These are phyloP conservation scores for Pseudogymnoascus sp. DNA, from an alignment of 2,329 filamentous ascomycete species.

Conservation along the genomic window DNA sequence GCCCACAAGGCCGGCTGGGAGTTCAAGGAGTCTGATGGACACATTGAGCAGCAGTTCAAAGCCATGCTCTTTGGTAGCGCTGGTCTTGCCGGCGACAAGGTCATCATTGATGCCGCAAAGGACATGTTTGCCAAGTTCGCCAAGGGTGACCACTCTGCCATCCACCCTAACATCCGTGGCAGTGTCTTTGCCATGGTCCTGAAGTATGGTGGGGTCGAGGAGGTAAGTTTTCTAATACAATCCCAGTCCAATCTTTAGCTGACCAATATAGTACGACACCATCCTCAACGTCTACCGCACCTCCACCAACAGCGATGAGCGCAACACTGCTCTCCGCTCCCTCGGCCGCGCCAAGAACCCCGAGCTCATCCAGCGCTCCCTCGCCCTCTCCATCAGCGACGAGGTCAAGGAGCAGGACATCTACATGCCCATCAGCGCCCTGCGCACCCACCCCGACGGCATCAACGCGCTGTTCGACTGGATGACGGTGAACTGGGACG, in stretches of 20 bases:
- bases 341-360: slow-evolving; percentile 73
- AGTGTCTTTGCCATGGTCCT: slow-evolving; percentile 81
- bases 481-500: slow-evolving; percentile 85
- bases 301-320: slow-evolving; percentile 75
- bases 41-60: slow-evolving; percentile 93
- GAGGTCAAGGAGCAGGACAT: slow-evolving; percentile 93
- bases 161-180: slow-evolving; percentile 85
- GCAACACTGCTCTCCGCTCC: slow-evolving; percentile 80
- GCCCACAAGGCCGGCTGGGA: slow-evolving; percentile 84
- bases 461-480: slow-evolving; percentile 75
- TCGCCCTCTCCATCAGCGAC: slow-evolving; percentile 65
- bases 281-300: slow-evolving; percentile 68
- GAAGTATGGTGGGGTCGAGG: slow-evolving; percentile 75
- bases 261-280: slow-evolving; percentile 55
- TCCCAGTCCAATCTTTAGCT: not conserved
- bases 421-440: slow-evolving; percentile 75
- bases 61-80: slow-evolving; percentile 79
- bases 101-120: slow-evolving; percentile 70
- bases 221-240: slow-evolving; percentile 42
- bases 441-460: slow-evolving; percentile 70
- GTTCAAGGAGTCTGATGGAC: slow-evolving; percentile 76
- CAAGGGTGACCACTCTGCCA: slow-evolving; percentile 67
- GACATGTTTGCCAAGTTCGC: slow-evolving; percentile 87
- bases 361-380: slow-evolving; percentile 72
- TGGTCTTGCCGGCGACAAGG: slow-evolving; percentile 71